Percentiles rank a stretch among this genome's conserved stretches.
Conservation (phyloP, 2,329 filamentous ascomycete species). For the Claviceps paspali region DNA sequence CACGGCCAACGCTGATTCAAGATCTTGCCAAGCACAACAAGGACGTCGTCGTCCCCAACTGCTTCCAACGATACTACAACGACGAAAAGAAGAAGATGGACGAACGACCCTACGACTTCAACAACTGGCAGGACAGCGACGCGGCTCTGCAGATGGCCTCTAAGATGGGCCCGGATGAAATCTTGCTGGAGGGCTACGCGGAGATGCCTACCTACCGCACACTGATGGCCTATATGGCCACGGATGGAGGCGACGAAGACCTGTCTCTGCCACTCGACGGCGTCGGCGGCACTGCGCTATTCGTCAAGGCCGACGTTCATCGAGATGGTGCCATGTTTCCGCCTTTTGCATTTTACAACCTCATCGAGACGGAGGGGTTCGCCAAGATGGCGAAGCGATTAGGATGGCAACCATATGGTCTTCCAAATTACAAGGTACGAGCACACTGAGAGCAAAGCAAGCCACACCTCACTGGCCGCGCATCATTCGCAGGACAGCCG, state of each 20-base stretch:
- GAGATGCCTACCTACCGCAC: constrained; percentile 86
- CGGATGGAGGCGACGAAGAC: constrained; percentile 38
- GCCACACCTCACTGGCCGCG: not conserved
- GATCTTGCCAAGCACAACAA: constrained; percentile 80
- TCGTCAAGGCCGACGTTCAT: constrained; percentile 95
- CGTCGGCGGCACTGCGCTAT: constrained; percentile 78
- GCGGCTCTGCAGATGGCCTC: constrained; percentile 59
- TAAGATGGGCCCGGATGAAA: constrained; percentile 80
- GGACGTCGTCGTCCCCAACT: constrained; percentile 88
- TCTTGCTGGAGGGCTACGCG: constrained; percentile 81
- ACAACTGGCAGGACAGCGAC: constrained; percentile 89
- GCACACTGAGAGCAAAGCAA: constrained; percentile 12
- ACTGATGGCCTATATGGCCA: constrained; percentile 74
- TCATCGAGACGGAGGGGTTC: constrained; percentile 96
- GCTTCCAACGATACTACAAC: constrained; percentile 76
- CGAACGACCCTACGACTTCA: constrained; percentile 86
- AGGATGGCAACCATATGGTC: constrained; percentile 71
- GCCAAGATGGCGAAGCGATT: constrained; percentile 89
- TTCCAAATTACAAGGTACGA: constrained; percentile 89
- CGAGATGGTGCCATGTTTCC: constrained; percentile 98
- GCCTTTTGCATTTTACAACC: constrained; percentile 85
- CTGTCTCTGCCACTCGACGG: constrained; percentile 69
- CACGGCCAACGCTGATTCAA: constrained; percentile 71
- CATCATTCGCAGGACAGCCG: too few species aligned
- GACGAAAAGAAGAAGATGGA: constrained; percentile 50